These are phyloP conservation scores for Pontederia crassipes DNA, from an alignment of 176 grass and related monocot genomes.

Conservation along the genomic window DNA sequence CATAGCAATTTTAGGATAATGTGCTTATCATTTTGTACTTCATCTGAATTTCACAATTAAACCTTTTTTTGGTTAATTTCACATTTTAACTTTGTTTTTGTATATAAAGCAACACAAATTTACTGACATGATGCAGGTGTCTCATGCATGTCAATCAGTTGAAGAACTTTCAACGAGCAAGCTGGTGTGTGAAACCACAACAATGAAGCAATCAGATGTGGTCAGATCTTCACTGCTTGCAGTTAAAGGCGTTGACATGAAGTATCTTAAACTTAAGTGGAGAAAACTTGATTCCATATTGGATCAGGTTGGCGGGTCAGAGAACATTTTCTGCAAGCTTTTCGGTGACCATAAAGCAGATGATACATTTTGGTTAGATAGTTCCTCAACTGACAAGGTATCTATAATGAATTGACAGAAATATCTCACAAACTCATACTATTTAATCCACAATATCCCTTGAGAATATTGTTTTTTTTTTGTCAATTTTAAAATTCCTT, in stretches of 20 bases:
- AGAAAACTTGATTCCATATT: conserved; percentile 65
- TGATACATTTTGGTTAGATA: conserved; percentile 97
- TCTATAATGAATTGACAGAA: background rate
- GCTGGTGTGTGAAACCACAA: conserved; percentile 18
- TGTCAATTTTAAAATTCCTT: background rate
- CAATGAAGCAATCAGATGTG: conserved; percentile 12
- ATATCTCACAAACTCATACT: background rate
- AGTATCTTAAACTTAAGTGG: conserved; percentile 54
- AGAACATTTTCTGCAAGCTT: conserved; percentile 57
- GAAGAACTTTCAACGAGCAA: conserved; percentile 19
- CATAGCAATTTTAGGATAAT: no score
- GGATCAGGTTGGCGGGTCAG: conserved; percentile 25
- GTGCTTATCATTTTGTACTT: no score
- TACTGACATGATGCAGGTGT: conserved; percentile 47
- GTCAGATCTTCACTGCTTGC: conserved; percentile 7
- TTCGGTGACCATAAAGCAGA: conserved; percentile 50
- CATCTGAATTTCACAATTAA: no score
- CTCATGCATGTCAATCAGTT: conserved; percentile 26
- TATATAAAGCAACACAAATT: conserved; percentile 15
- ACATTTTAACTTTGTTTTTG: background rate
- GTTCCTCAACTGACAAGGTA: conserved; percentile 91
- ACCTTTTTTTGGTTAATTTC: background rate
- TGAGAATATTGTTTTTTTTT: conserved; percentile 17
- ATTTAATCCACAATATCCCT: conserved; percentile 7
- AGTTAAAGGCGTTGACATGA: conserved; percentile 18